Evolutionary conservation across 805 yeast genomes (phyloP).

Genomic region (Yarrowia divulgata): DNA sequence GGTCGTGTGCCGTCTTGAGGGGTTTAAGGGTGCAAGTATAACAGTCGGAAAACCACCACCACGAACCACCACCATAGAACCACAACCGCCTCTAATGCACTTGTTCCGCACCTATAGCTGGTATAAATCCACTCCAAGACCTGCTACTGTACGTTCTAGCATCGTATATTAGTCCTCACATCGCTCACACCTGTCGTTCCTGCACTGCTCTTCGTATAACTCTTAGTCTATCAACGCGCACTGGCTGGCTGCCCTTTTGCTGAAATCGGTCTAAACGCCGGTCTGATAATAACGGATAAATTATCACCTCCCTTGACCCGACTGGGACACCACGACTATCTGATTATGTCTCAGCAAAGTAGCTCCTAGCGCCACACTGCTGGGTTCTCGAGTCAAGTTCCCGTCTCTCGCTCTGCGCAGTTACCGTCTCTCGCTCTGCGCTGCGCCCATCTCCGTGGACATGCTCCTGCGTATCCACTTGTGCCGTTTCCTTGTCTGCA

Average conservation of each 20-base stretch:
- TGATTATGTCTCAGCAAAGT: background rate
- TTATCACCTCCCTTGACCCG: background rate
- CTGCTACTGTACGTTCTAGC: no score
- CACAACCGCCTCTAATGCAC: background rate
- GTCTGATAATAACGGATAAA: background rate
- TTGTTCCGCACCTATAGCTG: background rate
- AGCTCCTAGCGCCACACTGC: background rate
- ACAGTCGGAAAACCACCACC: background rate
- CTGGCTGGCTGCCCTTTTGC: no score
- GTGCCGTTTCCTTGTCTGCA: background rate
- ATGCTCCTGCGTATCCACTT: background rate
- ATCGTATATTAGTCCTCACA: no score
- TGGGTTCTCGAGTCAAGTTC: no score
- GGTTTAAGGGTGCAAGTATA: background rate
- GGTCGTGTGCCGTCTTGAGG: slow-evolving; percentile 10
- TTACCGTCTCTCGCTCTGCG: no score
- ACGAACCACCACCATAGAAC: background rate
- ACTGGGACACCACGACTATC: background rate
- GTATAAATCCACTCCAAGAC: no score
- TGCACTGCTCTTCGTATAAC: no score
- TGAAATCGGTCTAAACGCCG: no score
- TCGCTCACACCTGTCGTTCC: no score
- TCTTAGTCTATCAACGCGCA: no score
- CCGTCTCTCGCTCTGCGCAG: background rate
- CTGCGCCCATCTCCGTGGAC: no score